Evolutionary conservation across 2,329 filamentous ascomycete species (phyloP).

Genomic region (Epichloe festucae): DNA sequence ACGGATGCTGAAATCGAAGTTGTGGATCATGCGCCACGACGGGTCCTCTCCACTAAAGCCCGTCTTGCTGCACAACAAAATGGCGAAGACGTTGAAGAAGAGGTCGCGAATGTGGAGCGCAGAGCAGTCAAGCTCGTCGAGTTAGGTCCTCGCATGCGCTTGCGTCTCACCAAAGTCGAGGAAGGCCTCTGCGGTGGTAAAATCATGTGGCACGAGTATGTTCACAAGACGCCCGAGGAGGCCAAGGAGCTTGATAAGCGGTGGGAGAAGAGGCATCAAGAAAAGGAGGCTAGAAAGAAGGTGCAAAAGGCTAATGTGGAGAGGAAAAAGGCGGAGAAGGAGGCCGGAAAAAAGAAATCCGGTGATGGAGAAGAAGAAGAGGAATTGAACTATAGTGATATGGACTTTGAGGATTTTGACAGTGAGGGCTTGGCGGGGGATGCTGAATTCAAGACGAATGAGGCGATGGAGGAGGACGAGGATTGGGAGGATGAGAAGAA

Average conservation of each 20-base stretch:
- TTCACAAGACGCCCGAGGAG: constrained; percentile 72
- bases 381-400: constrained; percentile 29
- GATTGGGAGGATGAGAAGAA: constrained; percentile 40
- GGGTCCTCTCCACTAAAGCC: constrained; percentile 43
- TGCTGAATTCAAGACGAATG: constrained; percentile 35
- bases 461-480: constrained; percentile 34
- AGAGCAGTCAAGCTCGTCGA: constrained; percentile 86
- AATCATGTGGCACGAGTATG: constrained; percentile 95
- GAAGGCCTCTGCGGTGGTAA: constrained; percentile 83
- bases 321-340: constrained; percentile 51
- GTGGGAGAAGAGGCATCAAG: constrained; percentile 65
- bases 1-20: constrained; percentile 95
- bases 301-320: constrained; percentile 86
- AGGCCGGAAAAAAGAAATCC: constrained; percentile 25
- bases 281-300: constrained; percentile 71
- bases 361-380: constrained; percentile 21
- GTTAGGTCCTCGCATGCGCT: constrained; percentile 75
- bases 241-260: constrained; percentile 64
- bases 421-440: constrained; percentile 35
- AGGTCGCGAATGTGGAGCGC: constrained; percentile 56
- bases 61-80: constrained; percentile 27
- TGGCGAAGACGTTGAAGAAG: constrained; percentile 30
- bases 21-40: constrained; percentile 48
- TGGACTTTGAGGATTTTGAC: constrained; percentile 37
- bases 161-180: constrained; percentile 90